Conservation (phyloP, 257 asterid genomes). For the Thymus quinquecostatus region DNA sequence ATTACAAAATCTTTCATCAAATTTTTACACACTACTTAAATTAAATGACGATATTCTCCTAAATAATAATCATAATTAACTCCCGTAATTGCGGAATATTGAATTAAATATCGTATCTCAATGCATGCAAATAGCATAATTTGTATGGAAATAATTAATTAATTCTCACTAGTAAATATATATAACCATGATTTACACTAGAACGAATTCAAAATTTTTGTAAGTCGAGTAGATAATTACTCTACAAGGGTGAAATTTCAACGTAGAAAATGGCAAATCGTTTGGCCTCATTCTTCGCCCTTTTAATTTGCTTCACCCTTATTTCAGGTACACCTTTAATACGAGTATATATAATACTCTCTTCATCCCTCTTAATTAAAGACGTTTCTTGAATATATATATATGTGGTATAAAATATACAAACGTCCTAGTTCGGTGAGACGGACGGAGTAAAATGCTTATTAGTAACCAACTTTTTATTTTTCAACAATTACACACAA, state of each 20-base stretch:
- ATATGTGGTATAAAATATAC: no score
- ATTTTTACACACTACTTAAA: no score
- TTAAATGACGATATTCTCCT: no score
- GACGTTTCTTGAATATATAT: no score
- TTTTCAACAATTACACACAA: no score
- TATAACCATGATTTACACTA: not conserved
- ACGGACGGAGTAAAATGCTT: no score
- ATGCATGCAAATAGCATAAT: not conserved
- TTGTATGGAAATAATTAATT: not conserved
- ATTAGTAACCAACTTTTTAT: no score
- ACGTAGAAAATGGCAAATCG: slow-evolving; percentile 19
- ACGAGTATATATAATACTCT: no score
- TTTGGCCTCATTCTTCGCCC: not conserved
- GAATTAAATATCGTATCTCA: not conserved
- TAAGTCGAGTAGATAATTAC: not conserved
- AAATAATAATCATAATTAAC: no score
- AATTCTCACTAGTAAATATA: not conserved
- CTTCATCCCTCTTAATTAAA: no score
- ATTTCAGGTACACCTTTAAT: slow-evolving; percentile 7
- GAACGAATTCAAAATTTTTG: not conserved
- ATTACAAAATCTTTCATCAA: no score
- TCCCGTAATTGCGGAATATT: not conserved
- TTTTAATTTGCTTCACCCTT: slow-evolving; percentile 13
- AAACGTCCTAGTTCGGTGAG: no score
- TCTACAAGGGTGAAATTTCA: not conserved